Percentiles rank a stretch among this genome's conserved stretches.
These are phyloP conservation scores for Calonectria honghensis DNA, from an alignment of 2,329 filamentous ascomycete genomes.

Conservation along the genomic window DNA sequence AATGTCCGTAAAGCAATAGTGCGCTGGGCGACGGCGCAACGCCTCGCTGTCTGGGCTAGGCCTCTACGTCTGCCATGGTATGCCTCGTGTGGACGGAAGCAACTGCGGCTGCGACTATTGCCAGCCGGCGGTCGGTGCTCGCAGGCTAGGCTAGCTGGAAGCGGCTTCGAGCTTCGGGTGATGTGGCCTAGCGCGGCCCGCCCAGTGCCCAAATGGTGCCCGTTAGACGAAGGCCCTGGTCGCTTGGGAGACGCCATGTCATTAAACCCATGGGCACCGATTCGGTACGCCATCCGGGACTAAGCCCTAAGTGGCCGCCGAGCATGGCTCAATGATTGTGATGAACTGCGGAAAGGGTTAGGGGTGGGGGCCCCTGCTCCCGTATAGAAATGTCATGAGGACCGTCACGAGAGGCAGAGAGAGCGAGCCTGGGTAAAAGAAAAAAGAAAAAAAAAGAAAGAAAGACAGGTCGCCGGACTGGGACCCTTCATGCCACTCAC, in stretches of 20 bases:
- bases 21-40: background rate
- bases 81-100: background rate
- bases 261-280: constrained; percentile 23
- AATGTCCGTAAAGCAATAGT: background rate
- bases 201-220: background rate
- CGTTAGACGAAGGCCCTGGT: constrained; percentile 19
- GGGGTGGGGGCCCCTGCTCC: constrained; percentile 1
- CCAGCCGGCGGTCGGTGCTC: constrained; percentile 16
- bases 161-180: constrained; percentile 25
- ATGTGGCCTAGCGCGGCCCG: constrained; percentile 25
- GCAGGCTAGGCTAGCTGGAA: constrained; percentile 2
- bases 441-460: background rate
- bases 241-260: constrained; percentile 31
- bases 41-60: background rate
- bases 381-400: constrained; percentile 13
- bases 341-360: constrained; percentile 7
- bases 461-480: background rate
- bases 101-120: constrained; percentile 20
- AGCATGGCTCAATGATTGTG: constrained; percentile 18
- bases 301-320: constrained; percentile 28
- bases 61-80: background rate
- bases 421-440: no score
- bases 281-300: constrained; percentile 25
- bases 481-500: background rate
- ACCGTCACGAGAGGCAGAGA: background rate